These are phyloP conservation scores for Myxozyma neotropica DNA, from an alignment of 805 yeast genomes.

Conservation along the genomic window DNA sequence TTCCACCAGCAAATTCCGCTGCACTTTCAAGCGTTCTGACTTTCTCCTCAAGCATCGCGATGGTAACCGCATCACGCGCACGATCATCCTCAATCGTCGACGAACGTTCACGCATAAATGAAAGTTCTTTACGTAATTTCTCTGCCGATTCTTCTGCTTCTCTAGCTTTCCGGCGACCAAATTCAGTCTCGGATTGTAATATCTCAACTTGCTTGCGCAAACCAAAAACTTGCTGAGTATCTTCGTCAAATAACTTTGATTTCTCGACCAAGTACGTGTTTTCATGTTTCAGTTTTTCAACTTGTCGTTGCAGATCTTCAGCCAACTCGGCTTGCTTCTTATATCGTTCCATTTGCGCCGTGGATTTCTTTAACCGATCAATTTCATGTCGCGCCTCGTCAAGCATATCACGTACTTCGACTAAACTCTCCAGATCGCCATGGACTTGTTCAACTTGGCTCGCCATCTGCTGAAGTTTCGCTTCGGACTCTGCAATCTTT, in stretches of 20 bases:
- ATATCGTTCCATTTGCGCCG: constrained; percentile 24
- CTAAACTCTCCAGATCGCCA: constrained; percentile 12
- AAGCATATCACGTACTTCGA: constrained; percentile 15
- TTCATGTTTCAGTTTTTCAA: constrained; percentile 19
- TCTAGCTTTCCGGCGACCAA: constrained; percentile 20
- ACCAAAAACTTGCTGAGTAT: constrained; percentile 29
- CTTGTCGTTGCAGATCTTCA: constrained; percentile 16
- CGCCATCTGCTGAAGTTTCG: constrained; percentile 1
- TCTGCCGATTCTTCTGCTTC: constrained; percentile 15
- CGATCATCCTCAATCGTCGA: constrained; percentile 15
- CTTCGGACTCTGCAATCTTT: constrained; percentile 17
- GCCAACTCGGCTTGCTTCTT: constrained; percentile 20
- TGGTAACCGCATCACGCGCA: constrained; percentile 10
- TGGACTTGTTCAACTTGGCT: constrained; percentile 20
- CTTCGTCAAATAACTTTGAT: constrained; percentile 29
- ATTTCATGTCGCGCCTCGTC: constrained; percentile 31
- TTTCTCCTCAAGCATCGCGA: constrained; percentile 18
- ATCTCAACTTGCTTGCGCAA: constrained; percentile 29
- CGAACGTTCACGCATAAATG: constrained; percentile 4
- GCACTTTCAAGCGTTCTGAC: constrained; percentile 8
- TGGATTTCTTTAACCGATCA: constrained; percentile 18
- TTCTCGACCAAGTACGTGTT: constrained; percentile 30
- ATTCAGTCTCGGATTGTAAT: constrained; percentile 24
- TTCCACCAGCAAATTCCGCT: not conserved
- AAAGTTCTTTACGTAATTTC: constrained; percentile 7